These are phyloP conservation scores for Termitomyces sp. DNA, from an alignment of 768 basidiomycete genomes.

Conservation along the genomic window DNA sequence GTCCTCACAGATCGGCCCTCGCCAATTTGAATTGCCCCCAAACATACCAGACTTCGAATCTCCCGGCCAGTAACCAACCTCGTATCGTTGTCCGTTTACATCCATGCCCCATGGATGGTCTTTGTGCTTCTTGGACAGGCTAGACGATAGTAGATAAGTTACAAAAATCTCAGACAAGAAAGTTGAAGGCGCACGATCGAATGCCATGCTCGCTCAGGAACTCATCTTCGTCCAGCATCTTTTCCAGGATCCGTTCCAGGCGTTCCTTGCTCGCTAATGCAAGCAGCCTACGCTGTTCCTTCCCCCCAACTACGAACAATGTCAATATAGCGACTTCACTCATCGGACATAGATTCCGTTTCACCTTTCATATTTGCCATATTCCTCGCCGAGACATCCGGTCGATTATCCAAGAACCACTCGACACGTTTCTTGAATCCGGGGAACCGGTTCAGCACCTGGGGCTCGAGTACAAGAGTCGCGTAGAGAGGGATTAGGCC, in stretches of 20 bases:
- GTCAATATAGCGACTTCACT: background rate
- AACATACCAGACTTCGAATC: constrained; percentile 98
- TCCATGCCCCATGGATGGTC: constrained; percentile 94
- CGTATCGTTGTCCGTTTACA: constrained; percentile 88
- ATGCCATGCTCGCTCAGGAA: constrained; percentile 96
- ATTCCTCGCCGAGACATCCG: constrained; percentile 82
- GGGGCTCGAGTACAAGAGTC: constrained; percentile 89
- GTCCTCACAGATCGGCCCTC: constrained; percentile 79
- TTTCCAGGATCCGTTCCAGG: constrained; percentile 81
- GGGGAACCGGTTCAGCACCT: constrained; percentile 85
- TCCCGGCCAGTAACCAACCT: constrained; percentile 97
- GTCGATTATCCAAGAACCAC: constrained; percentile 96
- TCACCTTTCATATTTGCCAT: constrained; percentile 94
- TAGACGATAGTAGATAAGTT: constrained; percentile 22
- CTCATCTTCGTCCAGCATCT: constrained; percentile 97
- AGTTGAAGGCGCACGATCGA: constrained; percentile 65
- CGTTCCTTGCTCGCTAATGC: constrained; percentile 93
- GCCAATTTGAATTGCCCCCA: constrained; percentile 97
- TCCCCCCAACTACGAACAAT: constrained; percentile 47
- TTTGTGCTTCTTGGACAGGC: constrained; percentile 86
- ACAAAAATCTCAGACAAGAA: background rate
- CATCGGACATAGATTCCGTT: background rate
- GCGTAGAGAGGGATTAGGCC: constrained; percentile 98
- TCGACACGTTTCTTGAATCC: constrained; percentile 99
- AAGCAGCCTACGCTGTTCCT: constrained; percentile 81